phyloP scores from a whole-genome alignment of 495 filamentous ascomycete species.

The Annulohypoxylon nitens region DNA sequence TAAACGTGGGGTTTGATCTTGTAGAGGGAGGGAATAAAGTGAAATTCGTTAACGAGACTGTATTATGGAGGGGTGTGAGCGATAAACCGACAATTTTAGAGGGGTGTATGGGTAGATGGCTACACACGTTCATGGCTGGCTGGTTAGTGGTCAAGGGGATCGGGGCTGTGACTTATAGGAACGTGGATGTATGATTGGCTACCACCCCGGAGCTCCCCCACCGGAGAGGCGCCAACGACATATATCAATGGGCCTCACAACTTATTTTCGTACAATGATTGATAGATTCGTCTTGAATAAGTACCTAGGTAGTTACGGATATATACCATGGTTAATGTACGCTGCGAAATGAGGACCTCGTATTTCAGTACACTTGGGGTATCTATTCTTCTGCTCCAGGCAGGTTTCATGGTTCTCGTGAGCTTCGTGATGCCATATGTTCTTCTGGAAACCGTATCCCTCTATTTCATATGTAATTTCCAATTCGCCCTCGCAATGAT shows the following conservation, averaged over 20 bases:
- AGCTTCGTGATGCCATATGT: background rate
- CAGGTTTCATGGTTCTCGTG: background rate
- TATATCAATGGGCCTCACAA: too few species aligned
- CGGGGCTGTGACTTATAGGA: conserved; percentile 39
- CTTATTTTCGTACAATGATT: too few species aligned
- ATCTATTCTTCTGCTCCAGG: background rate
- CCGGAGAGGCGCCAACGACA: too few species aligned
- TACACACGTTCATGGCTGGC: conserved; percentile 47
- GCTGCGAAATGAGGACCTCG: background rate
- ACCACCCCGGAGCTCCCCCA: background rate
- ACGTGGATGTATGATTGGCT: background rate
- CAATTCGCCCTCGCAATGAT: background rate
- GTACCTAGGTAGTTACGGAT: too few species aligned
- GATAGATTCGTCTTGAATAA: too few species aligned
- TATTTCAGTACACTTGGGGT: too few species aligned
- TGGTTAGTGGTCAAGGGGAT: conserved; percentile 54
- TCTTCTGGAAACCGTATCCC: background rate
- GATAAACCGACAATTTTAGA: conserved; percentile 48
- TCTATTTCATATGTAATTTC: background rate
- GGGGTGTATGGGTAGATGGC: conserved; percentile 41
- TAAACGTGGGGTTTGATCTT: conserved; percentile 46
- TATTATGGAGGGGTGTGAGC: conserved; percentile 48
- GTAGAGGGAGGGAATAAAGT: conserved; percentile 12
- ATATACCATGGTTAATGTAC: too few species aligned
- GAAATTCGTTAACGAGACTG: conserved; percentile 52